Evolutionary conservation across 768 basidiomycete genomes (phyloP).

Genomic region (Amanita thiersii): DNA sequence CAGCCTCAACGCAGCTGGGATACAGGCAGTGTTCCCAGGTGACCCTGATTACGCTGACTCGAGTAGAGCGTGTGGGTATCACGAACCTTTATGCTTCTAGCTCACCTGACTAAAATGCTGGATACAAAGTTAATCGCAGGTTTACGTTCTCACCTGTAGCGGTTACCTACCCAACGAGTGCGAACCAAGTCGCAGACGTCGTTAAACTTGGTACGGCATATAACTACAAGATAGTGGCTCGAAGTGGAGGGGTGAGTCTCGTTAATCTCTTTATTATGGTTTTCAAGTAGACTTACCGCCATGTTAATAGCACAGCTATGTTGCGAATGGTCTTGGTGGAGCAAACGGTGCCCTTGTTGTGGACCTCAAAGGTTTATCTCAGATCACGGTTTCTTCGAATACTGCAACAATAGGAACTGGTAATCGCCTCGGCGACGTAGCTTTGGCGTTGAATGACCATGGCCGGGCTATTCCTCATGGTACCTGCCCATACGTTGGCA

Average conservation of each 20-base stretch:
- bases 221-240: conserved; percentile 24
- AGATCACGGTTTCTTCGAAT: conserved; percentile 20
- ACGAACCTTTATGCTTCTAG: too few species aligned
- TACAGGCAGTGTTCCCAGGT: conserved; percentile 1
- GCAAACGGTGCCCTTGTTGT: conserved; percentile 32
- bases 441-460: conserved; percentile 23
- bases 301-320: conserved; percentile 30
- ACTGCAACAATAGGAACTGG: conserved; percentile 30
- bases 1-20: not conserved
- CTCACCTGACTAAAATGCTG: too few species aligned
- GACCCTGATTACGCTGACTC: not conserved
- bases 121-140: conserved; percentile 19
- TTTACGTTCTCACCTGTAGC: conserved; percentile 22
- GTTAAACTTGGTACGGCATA: conserved; percentile 19
- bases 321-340: conserved; percentile 34
- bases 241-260: conserved; percentile 33
- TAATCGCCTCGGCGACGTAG: conserved; percentile 29
- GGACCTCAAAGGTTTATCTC: conserved; percentile 29
- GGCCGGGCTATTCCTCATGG: conserved; percentile 35
- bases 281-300: not conserved
- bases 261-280: not conserved
- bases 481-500: conserved; percentile 36
- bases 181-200: conserved; percentile 19
- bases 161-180: conserved; percentile 19
- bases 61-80: not conserved